These are phyloP conservation scores for Hyphodiscus sp. DNA, from an alignment of 2,329 filamentous ascomycete species.

Conservation along the genomic window DNA sequence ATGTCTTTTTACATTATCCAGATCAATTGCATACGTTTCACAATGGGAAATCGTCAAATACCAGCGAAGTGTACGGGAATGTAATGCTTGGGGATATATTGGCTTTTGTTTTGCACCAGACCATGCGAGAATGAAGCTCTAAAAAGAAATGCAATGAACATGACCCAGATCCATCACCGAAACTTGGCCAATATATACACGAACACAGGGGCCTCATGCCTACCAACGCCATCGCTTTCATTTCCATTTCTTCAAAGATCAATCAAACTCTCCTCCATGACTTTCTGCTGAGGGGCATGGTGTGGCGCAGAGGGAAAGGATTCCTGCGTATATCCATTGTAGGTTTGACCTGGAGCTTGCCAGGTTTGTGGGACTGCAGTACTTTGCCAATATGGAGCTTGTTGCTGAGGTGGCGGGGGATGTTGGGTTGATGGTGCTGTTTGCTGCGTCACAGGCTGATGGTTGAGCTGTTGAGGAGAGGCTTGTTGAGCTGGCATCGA, in stretches of 20 bases:
- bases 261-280: slow-evolving; percentile 72
- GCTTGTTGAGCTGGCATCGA: slow-evolving; percentile 18
- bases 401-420: slow-evolving; percentile 28
- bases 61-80: neutral
- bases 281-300: slow-evolving; percentile 47
- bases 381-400: slow-evolving; percentile 41
- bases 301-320: slow-evolving; percentile 61
- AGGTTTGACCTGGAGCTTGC: slow-evolving; percentile 31
- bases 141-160: neutral
- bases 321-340: slow-evolving; percentile 49
- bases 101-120: neutral
- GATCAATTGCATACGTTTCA: no score
- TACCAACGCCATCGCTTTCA: slow-evolving; percentile 25
- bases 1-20: no score
- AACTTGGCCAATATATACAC: neutral
- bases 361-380: slow-evolving; percentile 37
- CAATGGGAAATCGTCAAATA: neutral
- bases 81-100: neutral
- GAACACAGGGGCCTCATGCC: neutral
- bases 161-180: neutral
- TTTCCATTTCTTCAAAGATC: slow-evolving; percentile 67
- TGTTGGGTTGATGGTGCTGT: slow-evolving; percentile 8
- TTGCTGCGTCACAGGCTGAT: slow-evolving; percentile 23
- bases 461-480: slow-evolving; percentile 21
- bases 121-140: neutral